phyloP scores from a whole-genome alignment of 805 yeast species.

The Wickerhamomyces silvicola region DNA sequence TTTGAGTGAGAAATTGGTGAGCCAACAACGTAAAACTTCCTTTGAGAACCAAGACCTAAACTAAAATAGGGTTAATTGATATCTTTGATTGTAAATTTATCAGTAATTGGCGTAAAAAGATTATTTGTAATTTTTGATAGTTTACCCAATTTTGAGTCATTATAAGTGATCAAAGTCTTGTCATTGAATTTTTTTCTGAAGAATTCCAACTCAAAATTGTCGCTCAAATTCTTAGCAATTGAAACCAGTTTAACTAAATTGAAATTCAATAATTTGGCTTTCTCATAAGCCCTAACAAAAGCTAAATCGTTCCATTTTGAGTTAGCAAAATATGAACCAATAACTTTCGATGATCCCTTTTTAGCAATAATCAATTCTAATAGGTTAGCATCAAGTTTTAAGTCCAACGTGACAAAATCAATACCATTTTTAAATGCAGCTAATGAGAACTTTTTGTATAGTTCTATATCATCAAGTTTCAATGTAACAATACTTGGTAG shows the following conservation, averaged over 20 bases:
- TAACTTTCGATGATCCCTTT: slow-evolving; percentile 59
- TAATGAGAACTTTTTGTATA: slow-evolving; percentile 43
- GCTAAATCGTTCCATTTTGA: slow-evolving; percentile 20
- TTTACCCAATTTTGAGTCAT: slow-evolving; percentile 72
- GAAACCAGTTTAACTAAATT: slow-evolving; percentile 85
- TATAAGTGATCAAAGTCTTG: slow-evolving; percentile 73
- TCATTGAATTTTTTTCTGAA: slow-evolving; percentile 52
- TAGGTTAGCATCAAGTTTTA: slow-evolving; percentile 55
- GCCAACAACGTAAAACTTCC: slow-evolving; percentile 72
- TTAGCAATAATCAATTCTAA: slow-evolving; percentile 43
- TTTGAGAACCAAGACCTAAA: slow-evolving; percentile 56
- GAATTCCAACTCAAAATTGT: slow-evolving; percentile 63
- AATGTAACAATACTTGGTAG: slow-evolving; percentile 80
- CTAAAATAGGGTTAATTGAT: slow-evolving; percentile 50
- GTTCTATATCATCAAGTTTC: slow-evolving; percentile 48
- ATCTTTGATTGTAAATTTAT: slow-evolving; percentile 62
- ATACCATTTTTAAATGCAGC: slow-evolving; percentile 74
- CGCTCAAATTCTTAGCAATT: slow-evolving; percentile 53
- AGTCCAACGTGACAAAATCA: slow-evolving; percentile 75
- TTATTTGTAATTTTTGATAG: slow-evolving; percentile 73
- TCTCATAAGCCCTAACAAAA: slow-evolving; percentile 60
- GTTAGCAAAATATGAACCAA: slow-evolving; percentile 73
- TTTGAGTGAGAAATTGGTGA: slow-evolving; percentile 79
- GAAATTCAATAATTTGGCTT: slow-evolving; percentile 56
- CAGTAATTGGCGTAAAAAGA: slow-evolving; percentile 71